Base-by-base conservation (phyloP, 345 rosid species). In the Limnanthes douglasii region DNA sequence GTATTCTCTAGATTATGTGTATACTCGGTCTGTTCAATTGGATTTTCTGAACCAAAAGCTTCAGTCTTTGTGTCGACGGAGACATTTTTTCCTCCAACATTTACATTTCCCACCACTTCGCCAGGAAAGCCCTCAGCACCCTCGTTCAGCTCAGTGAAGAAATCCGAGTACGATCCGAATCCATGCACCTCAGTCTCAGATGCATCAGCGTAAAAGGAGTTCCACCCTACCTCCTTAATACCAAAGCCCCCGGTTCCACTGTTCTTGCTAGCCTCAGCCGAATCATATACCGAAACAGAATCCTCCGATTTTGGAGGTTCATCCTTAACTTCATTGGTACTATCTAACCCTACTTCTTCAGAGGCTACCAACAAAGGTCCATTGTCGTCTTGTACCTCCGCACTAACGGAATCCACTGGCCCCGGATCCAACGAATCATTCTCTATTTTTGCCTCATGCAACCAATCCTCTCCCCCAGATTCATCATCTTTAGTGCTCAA, bases 151-250 rank as follows among this genome's bases (percentile, higher is more conserved):
- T 59, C 82, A 15, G 42, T 51, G 60, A 85, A 81, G 62, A 92
- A 81, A 56, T 92, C 94, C 0, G 94, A 66, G 41, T 68, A 61
- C 0, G 86, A 70, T 24, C 84, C 86, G 56, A 75, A 70, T 8
- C 66, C 93, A 44, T 57, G 48, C 46, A 35, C 54, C 21, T 67
- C 78, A 35, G 60, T 66, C 5, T 49, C 67, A 0, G 39, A 45
- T 5, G 69, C 55, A 59, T 77, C 94, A 2, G 76, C 74, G 58
- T 57, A 56, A 57, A 92, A 75, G 0, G 94, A 78, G 46, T 65
- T 70, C 99, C 99, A 92, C 4, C 79, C 96, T 23, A 85, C 64
- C 68, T 78, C 78, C 70, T 71, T 81, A 59, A 71, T 69, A 50
- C 68, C 75, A 21, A 64, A 54, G 48, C 51, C 51, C 20, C 21